Base-by-base conservation (phyloP, 768 basidiomycete species). In the Lentinula raphanica region DNA sequence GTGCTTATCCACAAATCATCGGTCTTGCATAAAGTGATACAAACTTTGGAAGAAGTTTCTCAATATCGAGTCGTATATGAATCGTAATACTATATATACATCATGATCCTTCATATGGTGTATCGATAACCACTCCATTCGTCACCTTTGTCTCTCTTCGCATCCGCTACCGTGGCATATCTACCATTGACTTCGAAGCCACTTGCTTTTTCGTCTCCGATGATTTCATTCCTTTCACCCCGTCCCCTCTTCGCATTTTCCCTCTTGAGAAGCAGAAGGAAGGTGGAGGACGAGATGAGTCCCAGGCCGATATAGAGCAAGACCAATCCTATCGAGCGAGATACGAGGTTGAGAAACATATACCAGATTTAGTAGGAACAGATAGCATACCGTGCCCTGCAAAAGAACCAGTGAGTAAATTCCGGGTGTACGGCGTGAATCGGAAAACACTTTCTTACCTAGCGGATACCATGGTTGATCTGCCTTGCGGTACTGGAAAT, bases 71-170 rank as follows among this genome's bases (percentile, higher is more conserved):
- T n/a, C n/a, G n/a, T n/a, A n/a, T n/a, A n/a, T n/a, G n/a, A n/a
- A n/a, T n/a, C n/a, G n/a, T n/a, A n/a, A n/a, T n/a, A n/a, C n/a
- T n/a, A n/a, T n/a, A n/a, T n/a, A n/a, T n/a, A n/a, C n/a, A n/a
- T n/a, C n/a, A n/a, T n/a, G n/a, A n/a, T n/a, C n/a, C n/a, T 32
- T 79, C 67, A 88, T 44, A 84, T 66, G 15, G 73, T 82, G 68
- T 90, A 91, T 63, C 84, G 74, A 67, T 90, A 91, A 23, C 88
- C 88, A 64, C 86, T 88, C 88, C 87, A 89, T 46, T 72, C 69
- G 68, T 90, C 87, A 1, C 87, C 88, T 71, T 87, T 88, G 63
- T 83, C 85, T 56, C 74, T 68, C 72, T 84, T 87, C 42, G 86
- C 87, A 1, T 88, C 86, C 19, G 74, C 84, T 8, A 87, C 72